These are phyloP conservation scores for Plasmodium gallinaceum DNA, from an alignment of 169 alveolate genomes.

Conservation along the genomic window DNA sequence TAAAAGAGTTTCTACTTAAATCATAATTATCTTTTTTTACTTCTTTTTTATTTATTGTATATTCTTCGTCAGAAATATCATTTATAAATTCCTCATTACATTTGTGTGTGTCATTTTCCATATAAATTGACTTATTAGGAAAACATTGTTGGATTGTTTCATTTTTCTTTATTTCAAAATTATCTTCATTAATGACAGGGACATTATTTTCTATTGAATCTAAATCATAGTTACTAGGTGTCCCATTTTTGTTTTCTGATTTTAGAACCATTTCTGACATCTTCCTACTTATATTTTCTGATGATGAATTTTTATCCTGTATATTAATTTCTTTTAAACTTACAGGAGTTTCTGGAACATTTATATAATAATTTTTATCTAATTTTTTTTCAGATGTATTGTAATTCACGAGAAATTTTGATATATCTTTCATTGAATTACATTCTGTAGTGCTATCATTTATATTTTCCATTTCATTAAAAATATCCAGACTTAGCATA, in stretches of 20 bases:
- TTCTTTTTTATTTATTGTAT: slow-evolving; percentile 4
- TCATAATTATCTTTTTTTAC: slow-evolving; percentile 8
- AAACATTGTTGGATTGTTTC: neutral
- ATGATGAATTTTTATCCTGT: slow-evolving; percentile 2
- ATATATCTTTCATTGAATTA: slow-evolving; percentile 26
- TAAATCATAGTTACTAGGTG: neutral
- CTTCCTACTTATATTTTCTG: too few relatives aligned
- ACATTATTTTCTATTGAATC: neutral
- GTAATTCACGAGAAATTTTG: neutral
- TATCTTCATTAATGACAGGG: neutral
- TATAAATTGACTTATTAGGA: neutral
- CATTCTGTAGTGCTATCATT: slow-evolving; percentile 63
- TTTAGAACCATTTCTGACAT: neutral
- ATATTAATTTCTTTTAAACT: slow-evolving; percentile 7
- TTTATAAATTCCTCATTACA: neutral
- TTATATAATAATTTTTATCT: slow-evolving; percentile 3
- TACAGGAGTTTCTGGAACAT: neutral
- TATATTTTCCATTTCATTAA: slow-evolving; percentile 43
- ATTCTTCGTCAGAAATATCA: slow-evolving; percentile 1
- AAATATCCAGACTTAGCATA: slow-evolving; percentile 14
- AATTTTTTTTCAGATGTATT: neutral
- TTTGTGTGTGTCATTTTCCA: neutral
- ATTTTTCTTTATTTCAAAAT: slow-evolving; percentile 10
- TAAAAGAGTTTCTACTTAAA: slow-evolving; percentile 5
- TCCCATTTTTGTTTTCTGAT: neutral